Base-by-base conservation (phyloP, 1,139 yeast species). In the Magnusiomyces ingens region DNA sequence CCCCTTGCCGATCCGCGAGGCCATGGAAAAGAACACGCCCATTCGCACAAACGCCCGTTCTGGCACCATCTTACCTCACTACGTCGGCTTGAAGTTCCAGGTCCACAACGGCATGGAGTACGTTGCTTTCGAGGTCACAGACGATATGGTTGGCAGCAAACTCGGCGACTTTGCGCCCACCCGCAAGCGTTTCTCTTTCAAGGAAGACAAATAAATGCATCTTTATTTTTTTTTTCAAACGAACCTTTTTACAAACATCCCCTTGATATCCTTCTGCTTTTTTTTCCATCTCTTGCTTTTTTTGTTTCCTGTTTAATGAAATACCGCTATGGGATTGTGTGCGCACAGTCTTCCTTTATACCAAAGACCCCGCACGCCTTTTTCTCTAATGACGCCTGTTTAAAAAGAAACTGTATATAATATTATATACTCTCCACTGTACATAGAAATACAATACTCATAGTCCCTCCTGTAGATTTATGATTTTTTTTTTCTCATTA, bases 141-240 rank as follows among this genome's bases (percentile, higher is more conserved):
- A 93, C 65, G 95, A 93, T 63, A 93, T 93, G 99, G 97, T 93
- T 59, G 99, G 99, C n/a, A 81, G 84, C 60, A 93, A 93, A 69
- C 75, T 93, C 55, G 99, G 99, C 2, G 98, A 93, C 69, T 93
- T 88, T 73, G 96, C 95, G 2, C 87, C 93, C 55, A 93, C 99
- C 1, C 78, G 96, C 67, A 87, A 88, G 78, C 81, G 86, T 69
- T 89, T 87, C 72, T 81, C 80, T 60, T 90, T 87, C 72, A 87
- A 90, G 62, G 88, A 81, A 73, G 66, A 67, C 47, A 63, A 64
- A 55, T 59, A 59, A 57, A 45, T 38, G 19, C n/a, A 21, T 10
- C 5, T 17, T 26, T 5, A 26, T 26, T 26, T 8, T 8, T 5
- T 8, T 26, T 26, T 26, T 26, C 8, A 26, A 26, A 26, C 32